Percentiles rank a stretch among this genome's conserved stretches.
Evolutionary conservation across 805 yeast species (phyloP).

Genomic region (Candida awuae): DNA sequence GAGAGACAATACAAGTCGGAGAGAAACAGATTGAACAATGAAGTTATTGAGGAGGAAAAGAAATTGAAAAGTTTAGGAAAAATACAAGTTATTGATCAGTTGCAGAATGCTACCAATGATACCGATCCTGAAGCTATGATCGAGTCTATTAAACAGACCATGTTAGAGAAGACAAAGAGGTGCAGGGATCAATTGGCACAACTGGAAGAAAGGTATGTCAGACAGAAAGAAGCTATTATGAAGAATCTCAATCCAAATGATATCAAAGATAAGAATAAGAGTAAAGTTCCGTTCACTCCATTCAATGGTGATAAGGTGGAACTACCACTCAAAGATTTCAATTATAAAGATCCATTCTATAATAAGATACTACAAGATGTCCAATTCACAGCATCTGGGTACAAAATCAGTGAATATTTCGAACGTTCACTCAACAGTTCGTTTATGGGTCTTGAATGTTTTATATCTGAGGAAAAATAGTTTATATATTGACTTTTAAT

Average conservation of each 20-base stretch:
- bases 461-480: slow-evolving; percentile 51
- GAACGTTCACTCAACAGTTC: slow-evolving; percentile 80
- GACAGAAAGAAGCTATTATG: slow-evolving; percentile 24
- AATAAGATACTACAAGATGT: slow-evolving; percentile 36
- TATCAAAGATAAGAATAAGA: slow-evolving; percentile 17
- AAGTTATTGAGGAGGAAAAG: slow-evolving; percentile 45
- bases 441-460: slow-evolving; percentile 81
- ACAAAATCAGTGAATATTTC: slow-evolving; percentile 60
- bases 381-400: slow-evolving; percentile 80
- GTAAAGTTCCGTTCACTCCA: slow-evolving; percentile 72
- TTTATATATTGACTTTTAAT: slow-evolving; percentile 8
- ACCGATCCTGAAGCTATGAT: slow-evolving; percentile 37
- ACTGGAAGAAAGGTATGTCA: slow-evolving; percentile 23
- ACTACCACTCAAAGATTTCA: slow-evolving; percentile 36
- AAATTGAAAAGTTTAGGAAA: slow-evolving; percentile 36
- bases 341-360: slow-evolving; percentile 57
- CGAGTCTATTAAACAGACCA: slow-evolving; percentile 43
- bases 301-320: slow-evolving; percentile 76
- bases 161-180: slow-evolving; percentile 55
- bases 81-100: slow-evolving; percentile 46
- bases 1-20: slow-evolving; percentile 67
- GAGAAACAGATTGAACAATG: slow-evolving; percentile 56
- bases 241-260: slow-evolving; percentile 21
- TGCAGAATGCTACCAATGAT: slow-evolving; percentile 31
- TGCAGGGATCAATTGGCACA: slow-evolving; percentile 52